Evolutionary conservation across 257 asterid genomes (phyloP), one percentile per base, ranked within the genome.

Genomic region (Ajuga chamaepitys): DNA sequence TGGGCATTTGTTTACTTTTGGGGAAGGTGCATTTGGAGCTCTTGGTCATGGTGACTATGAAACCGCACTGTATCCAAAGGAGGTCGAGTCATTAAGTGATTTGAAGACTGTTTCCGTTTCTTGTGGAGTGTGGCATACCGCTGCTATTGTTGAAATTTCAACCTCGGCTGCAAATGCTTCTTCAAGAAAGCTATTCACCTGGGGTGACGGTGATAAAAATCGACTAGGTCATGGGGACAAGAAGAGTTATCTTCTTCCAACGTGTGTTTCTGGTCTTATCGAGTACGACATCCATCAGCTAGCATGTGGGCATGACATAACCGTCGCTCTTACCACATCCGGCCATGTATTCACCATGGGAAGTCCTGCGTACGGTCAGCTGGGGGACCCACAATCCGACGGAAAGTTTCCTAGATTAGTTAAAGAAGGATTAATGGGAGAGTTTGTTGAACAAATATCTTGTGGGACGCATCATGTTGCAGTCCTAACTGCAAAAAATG

Each of bases 341-440:
- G 99, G 99, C 57, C 97, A 88, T 63, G 88, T 90, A 45, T 94
- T 90, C 69, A 86, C 95, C 1, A 81, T 88, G 95, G 99, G 99
- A 16, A 83, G 91, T 17, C 86, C 79, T 26, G 72, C 76, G 0
- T 77, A 71, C 17, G 99, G 97, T 25, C 95, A 89, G 75, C 76
- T 93, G 7, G 99, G 99, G 1, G 80, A 76, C 55, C 95, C 95
- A 13, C 81, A 75, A 9, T 66, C 89, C 2, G 88, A 90, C 20
- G 99, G 99, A 20, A 88, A 83, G 58, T 66, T 51, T 16, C 99
- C 99, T 7, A 68, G 80, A 44, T 71, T 93, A 46, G 97, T 93
- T 34, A 95, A 89, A 73, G 99, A 88, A 25, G 74, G 75, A 54
- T 67, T 93, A 57, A 91, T 86, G 37, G 99, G 99, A 2, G 96